Evolutionary conservation across 78 protist genomes (phyloP).

Genomic region (Polysphondylium violaceum): DNA sequence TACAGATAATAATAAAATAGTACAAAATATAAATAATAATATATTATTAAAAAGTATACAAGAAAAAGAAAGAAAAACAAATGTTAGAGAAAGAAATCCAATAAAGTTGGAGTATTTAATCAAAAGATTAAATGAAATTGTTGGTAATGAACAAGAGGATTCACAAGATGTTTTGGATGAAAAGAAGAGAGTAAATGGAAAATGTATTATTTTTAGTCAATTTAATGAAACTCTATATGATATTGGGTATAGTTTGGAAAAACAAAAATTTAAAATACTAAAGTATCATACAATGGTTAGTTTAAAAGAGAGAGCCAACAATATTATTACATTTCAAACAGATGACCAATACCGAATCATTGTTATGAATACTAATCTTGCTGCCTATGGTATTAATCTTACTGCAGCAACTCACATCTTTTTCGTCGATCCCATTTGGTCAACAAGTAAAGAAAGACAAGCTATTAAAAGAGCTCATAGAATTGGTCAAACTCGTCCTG

Average conservation of each 20-base stretch:
- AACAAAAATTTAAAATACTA: background rate
- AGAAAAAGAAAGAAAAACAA: conserved; percentile 10
- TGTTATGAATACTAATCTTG: conserved; percentile 64
- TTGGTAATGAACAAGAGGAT: background rate
- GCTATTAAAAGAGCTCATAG: conserved; percentile 86
- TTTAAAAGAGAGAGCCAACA: conserved; percentile 12
- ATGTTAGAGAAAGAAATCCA: background rate
- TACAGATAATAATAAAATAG: background rate
- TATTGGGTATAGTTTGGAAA: conserved; percentile 9
- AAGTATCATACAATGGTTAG: too few relatives aligned
- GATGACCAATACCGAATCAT: conserved; percentile 20
- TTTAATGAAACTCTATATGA: conserved; percentile 34
- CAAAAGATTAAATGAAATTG: conserved; percentile 5
- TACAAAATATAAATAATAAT: background rate
- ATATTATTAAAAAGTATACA: background rate
- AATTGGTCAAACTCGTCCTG: conserved; percentile 72
- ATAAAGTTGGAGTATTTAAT: conserved; percentile 31
- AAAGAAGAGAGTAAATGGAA: background rate
- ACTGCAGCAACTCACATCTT: conserved; percentile 75
- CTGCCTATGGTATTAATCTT: conserved; percentile 82
- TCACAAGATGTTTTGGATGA: background rate
- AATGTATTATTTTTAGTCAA: conserved; percentile 66
- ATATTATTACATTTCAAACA: conserved; percentile 41
- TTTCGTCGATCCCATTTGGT: conserved; percentile 69
- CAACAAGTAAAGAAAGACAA: conserved; percentile 67